Conservation (phyloP, 805 yeast genomes). For the Clavispora vitiphila region DNA sequence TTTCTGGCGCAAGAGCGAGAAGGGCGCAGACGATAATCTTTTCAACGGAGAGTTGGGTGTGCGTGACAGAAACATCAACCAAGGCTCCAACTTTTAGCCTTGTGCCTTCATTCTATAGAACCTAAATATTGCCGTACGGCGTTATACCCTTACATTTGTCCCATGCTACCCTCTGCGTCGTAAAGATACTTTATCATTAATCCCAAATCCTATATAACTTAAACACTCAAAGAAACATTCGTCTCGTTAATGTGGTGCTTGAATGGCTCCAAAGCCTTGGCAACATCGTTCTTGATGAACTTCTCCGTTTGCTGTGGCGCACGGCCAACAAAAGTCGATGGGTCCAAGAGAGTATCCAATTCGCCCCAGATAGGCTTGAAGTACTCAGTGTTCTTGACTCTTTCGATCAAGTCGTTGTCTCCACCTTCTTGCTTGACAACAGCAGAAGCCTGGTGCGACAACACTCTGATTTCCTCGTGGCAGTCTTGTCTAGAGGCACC, state of each 20-base stretch:
- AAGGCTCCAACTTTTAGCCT: slow-evolving; percentile 38
- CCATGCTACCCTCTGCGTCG: background rate
- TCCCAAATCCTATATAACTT: slow-evolving; percentile 15
- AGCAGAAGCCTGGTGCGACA: slow-evolving; percentile 95
- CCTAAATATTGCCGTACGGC: no score
- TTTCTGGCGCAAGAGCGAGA: slow-evolving; percentile 44
- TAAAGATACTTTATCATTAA: slow-evolving; percentile 7
- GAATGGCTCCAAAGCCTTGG: slow-evolving; percentile 71
- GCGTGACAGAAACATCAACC: slow-evolving; percentile 43
- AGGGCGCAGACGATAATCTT: slow-evolving; percentile 36
- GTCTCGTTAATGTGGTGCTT: slow-evolving; percentile 54
- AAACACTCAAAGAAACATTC: slow-evolving; percentile 77
- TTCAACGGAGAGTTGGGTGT: slow-evolving; percentile 45
- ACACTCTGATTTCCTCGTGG: slow-evolving; percentile 94
- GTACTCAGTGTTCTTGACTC: slow-evolving; percentile 71
- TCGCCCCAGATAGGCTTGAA: slow-evolving; percentile 87
- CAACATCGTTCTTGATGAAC: slow-evolving; percentile 80
- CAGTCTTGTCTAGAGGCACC: slow-evolving; percentile 98
- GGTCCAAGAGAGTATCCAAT: slow-evolving; percentile 77
- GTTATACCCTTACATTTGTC: background rate
- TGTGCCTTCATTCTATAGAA: background rate
- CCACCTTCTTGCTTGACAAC: slow-evolving; percentile 98
- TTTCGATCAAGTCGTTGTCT: slow-evolving; percentile 91
- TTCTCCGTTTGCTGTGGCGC: slow-evolving; percentile 98
- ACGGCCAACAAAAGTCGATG: slow-evolving; percentile 93